Conservation (phyloP, 371 early-diverging fungal genomes). For the Coemansia sp. region DNA sequence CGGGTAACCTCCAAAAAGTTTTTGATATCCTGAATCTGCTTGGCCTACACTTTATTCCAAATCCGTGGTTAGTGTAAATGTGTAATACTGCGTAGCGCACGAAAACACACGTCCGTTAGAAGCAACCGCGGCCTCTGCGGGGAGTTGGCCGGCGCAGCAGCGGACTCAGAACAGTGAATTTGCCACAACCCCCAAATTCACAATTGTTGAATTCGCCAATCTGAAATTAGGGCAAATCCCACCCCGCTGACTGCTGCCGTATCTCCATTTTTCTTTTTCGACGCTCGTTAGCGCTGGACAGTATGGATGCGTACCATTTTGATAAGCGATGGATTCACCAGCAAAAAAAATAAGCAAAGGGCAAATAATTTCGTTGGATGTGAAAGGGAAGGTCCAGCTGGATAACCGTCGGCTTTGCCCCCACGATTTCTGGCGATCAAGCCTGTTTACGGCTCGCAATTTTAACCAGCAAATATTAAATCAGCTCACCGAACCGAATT, state of each 20-base stretch:
- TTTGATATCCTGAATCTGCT: constrained; percentile 97
- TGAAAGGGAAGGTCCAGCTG: neutral
- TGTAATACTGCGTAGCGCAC: neutral
- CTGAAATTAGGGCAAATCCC: too few species aligned
- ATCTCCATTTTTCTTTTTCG: neutral
- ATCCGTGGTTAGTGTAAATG: neutral
- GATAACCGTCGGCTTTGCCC: neutral
- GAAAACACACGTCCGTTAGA: neutral
- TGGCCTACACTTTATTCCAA: constrained; percentile 68
- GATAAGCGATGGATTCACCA: constrained; percentile 5
- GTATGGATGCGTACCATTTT: constrained; percentile 2
- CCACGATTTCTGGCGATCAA: neutral
- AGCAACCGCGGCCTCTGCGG: neutral
- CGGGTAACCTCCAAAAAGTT: constrained; percentile 95
- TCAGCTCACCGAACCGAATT: too few species aligned
- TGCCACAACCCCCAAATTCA: too few species aligned
- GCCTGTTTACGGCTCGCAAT: too few species aligned
- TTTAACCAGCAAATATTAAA: too few species aligned
- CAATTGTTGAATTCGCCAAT: too few species aligned
- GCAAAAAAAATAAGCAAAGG: neutral
- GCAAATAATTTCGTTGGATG: neutral
- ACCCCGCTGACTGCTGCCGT: too few species aligned
- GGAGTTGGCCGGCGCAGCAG: too few species aligned
- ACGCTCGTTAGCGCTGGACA: neutral
- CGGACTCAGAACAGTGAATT: too few species aligned